phyloP scores from a whole-genome alignment of 495 filamentous ascomycete genomes.

The Penicillium herquei region DNA sequence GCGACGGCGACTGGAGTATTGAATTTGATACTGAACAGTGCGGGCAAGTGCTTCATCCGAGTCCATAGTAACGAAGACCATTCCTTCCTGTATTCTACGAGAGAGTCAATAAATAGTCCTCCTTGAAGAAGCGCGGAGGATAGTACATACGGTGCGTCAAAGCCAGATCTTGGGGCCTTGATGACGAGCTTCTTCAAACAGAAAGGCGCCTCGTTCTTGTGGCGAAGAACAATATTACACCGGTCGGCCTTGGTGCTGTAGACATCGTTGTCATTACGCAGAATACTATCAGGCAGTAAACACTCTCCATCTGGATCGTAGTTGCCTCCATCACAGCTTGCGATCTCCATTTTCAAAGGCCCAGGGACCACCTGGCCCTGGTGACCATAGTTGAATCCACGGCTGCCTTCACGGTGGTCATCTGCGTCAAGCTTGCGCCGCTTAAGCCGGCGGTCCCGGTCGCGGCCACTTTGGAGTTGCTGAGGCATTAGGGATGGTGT shows the following conservation, averaged over 20 bases:
- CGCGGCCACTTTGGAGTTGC: slow-evolving; percentile 34
- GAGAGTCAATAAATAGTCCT: neutral
- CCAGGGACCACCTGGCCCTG: slow-evolving; percentile 83
- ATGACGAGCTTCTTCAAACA: slow-evolving; percentile 81
- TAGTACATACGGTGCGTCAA: slow-evolving; percentile 75
- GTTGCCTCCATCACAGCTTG: slow-evolving; percentile 84
- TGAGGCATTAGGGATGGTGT: slow-evolving; percentile 39
- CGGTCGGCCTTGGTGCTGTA: slow-evolving; percentile 83
- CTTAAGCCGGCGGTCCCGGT: slow-evolving; percentile 48
- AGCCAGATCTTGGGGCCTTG: slow-evolving; percentile 77
- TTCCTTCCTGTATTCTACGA: slow-evolving; percentile 80
- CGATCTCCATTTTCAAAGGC: slow-evolving; percentile 76
- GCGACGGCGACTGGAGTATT: slow-evolving; percentile 47
- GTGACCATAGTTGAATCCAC: slow-evolving; percentile 71
- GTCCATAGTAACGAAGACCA: slow-evolving; percentile 89
- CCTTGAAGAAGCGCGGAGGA: neutral
- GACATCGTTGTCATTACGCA: slow-evolving; percentile 76
- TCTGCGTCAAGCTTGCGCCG: slow-evolving; percentile 74
- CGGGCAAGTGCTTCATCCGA: slow-evolving; percentile 69
- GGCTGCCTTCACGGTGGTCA: slow-evolving; percentile 46
- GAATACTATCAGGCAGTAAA: slow-evolving; percentile 75
- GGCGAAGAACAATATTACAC: slow-evolving; percentile 81
- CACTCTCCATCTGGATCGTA: slow-evolving; percentile 56
- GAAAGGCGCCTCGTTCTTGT: slow-evolving; percentile 76
- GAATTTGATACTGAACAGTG: slow-evolving; percentile 74